phyloP scores from a whole-genome alignment of 768 basidiomycete genomes.

The Leccinellum rugosiceps region DNA sequence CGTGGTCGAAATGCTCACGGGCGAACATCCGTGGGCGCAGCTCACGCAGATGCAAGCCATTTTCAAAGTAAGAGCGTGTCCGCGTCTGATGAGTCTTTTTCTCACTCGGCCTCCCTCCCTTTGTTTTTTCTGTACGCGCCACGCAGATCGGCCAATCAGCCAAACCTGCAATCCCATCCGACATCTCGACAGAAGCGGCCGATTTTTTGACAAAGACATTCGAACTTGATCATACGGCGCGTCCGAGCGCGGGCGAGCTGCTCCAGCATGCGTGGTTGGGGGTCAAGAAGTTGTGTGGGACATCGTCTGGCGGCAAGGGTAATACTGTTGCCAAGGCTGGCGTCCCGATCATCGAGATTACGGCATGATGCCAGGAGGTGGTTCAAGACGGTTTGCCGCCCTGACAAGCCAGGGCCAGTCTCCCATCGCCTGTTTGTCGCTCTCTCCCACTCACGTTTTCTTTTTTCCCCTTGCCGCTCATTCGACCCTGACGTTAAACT shows the following conservation, averaged over 20 bases:
- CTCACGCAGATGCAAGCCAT: constrained; percentile 99
- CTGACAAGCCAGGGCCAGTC: background rate
- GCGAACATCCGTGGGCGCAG: constrained; percentile 93
- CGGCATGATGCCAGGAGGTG: constrained; percentile 9
- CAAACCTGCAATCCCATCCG: constrained; percentile 83
- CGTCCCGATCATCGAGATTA: constrained; percentile 30
- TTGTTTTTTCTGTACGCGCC: background rate
- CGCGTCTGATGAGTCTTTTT: background rate
- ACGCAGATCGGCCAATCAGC: constrained; percentile 87
- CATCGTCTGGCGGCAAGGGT: constrained; percentile 22
- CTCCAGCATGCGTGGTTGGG: constrained; percentile 73
- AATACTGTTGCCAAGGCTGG: constrained; percentile 2
- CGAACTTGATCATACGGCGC: constrained; percentile 74
- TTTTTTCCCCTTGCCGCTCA: background rate
- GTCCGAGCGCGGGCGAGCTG: constrained; percentile 76
- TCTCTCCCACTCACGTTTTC: background rate
- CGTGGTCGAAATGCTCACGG: constrained; percentile 95
- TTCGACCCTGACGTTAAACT: background rate
- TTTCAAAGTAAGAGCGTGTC: constrained; percentile 64
- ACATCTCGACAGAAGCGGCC: constrained; percentile 86
- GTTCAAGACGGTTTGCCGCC: background rate
- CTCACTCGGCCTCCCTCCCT: background rate
- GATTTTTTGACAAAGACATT: constrained; percentile 87
- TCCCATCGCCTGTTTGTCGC: background rate
- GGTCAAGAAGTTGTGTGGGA: constrained; percentile 31